Conservation (phyloP, 1,139 yeast species). For the Diutina siamensis region DNA sequence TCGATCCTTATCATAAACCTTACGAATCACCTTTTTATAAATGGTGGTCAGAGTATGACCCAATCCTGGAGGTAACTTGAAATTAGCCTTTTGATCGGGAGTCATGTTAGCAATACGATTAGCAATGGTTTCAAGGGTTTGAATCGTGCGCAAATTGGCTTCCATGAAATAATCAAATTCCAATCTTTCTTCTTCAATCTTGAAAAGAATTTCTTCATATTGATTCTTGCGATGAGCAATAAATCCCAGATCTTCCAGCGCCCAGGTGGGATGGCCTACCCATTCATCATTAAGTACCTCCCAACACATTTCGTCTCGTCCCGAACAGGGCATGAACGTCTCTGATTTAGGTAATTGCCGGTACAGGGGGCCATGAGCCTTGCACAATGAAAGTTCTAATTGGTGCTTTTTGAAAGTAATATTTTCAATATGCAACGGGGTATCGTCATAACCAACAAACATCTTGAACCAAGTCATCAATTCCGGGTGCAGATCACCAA, state of each 20-base stretch:
- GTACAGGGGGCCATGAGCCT: conserved; percentile 88
- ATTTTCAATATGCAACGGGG: conserved; percentile 73
- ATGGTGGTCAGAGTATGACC: conserved; percentile 88
- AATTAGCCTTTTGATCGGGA: conserved; percentile 73
- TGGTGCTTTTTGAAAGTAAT: conserved; percentile 84
- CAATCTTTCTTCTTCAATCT: conserved; percentile 94
- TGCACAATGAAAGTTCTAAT: conserved; percentile 76
- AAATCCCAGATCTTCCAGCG: conserved; percentile 96
- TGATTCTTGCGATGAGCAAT: conserved; percentile 97
- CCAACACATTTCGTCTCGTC: conserved; percentile 99
- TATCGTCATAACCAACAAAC: conserved; percentile 79
- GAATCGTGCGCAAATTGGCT: conserved; percentile 87
- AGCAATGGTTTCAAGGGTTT: conserved; percentile 89
- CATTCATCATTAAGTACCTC: conserved; percentile 96
- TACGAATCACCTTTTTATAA: conserved; percentile 84
- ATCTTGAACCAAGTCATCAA: conserved; percentile 82
- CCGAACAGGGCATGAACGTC: conserved; percentile 95
- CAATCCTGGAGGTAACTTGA: conserved; percentile 83
- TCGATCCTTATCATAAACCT: conserved; percentile 86
- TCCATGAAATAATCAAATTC: conserved; percentile 95
- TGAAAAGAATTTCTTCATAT: conserved; percentile 88
- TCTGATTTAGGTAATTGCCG: conserved; percentile 89
- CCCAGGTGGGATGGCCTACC: conserved; percentile 99
- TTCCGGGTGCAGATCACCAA: conserved; percentile 68
- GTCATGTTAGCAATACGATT: conserved; percentile 91